A percentile compares a stretch with the other conserved stretches of the same genome.
Evolutionary conservation across 208 protist species (phyloP).

Genomic region (Leishmania aethiopica): DNA sequence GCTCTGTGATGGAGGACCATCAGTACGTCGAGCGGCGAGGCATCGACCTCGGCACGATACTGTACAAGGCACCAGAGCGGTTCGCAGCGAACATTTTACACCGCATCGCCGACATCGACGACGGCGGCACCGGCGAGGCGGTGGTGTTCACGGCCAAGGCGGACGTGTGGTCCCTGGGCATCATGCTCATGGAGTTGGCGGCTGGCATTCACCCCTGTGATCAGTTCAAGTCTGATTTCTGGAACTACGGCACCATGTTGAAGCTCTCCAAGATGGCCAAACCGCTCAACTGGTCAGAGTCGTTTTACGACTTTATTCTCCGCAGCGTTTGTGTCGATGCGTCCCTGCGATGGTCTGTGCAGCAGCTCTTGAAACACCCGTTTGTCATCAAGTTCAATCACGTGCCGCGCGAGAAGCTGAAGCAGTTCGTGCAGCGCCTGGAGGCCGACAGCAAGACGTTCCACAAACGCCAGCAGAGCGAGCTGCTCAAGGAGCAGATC

Average conservation of each 20-base stretch:
- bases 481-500: slow-evolving; percentile 76
- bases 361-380: slow-evolving; percentile 71
- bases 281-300: slow-evolving; percentile 72
- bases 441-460: slow-evolving; percentile 71
- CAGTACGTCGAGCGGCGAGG: slow-evolving; percentile 45
- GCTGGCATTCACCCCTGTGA: slow-evolving; percentile 76
- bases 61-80: slow-evolving; percentile 89
- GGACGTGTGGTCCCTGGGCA: slow-evolving; percentile 90
- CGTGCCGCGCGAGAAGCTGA: slow-evolving; percentile 74
- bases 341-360: slow-evolving; percentile 59
- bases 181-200: slow-evolving; percentile 82
- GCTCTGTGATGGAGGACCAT: slow-evolving; percentile 63
- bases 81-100: slow-evolving; percentile 25
- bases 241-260: slow-evolving; percentile 78
- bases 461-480: slow-evolving; percentile 69
- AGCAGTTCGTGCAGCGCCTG: slow-evolving; percentile 73
- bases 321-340: slow-evolving; percentile 60
- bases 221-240: slow-evolving; percentile 90
- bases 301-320: slow-evolving; percentile 84
- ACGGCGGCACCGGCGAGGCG: slow-evolving; percentile 19
- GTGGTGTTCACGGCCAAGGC: slow-evolving; percentile 78
- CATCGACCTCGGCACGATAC: slow-evolving; percentile 77
- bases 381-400: slow-evolving; percentile 71
- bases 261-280: slow-evolving; percentile 84
- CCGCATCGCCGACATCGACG: slow-evolving; percentile 22